Percentiles rank a stretch among this genome's conserved stretches.
Evolutionary conservation across 2,329 filamentous ascomycete species (phyloP).

Genomic region (Xylariaceae sp.): DNA sequence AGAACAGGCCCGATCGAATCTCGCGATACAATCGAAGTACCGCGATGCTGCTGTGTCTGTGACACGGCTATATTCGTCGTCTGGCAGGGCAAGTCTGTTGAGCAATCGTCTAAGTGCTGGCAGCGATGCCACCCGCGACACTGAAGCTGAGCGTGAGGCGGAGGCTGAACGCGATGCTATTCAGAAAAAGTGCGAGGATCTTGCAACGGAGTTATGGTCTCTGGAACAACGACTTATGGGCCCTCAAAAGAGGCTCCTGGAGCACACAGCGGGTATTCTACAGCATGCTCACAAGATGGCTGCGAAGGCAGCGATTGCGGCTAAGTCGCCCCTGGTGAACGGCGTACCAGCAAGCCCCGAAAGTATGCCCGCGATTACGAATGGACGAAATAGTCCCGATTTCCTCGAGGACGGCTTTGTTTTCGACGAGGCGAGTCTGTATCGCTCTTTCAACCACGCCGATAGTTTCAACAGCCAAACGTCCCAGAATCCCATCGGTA

Average conservation of each 20-base stretch:
- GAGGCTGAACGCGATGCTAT: constrained; percentile 70
- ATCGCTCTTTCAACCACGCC: constrained; percentile 61
- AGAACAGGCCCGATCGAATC: constrained; percentile 73
- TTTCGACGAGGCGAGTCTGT: constrained; percentile 74
- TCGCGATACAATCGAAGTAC: constrained; percentile 87
- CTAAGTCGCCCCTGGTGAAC: constrained; percentile 40
- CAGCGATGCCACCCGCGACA: constrained; percentile 49
- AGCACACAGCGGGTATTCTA: constrained; percentile 88
- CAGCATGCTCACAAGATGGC: constrained; percentile 80
- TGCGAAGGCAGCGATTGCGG: constrained; percentile 48
- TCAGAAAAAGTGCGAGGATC: constrained; percentile 77
- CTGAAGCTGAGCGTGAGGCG: constrained; percentile 70
- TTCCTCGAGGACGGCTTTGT: constrained; percentile 52
- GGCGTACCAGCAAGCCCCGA: constrained; percentile 70
- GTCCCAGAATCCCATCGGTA: constrained; percentile 46
- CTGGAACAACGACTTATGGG: constrained; percentile 73
- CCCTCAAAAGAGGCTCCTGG: constrained; percentile 68
- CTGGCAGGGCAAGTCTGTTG: constrained; percentile 42
- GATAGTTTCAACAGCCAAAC: constrained; percentile 40
- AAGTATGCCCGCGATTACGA: constrained; percentile 66
- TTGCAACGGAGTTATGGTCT: constrained; percentile 73
- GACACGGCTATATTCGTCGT: constrained; percentile 69
- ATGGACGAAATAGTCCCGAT: constrained; percentile 55
- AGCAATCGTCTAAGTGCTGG: constrained; percentile 47
- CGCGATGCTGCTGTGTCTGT: constrained; percentile 88